A percentile compares a stretch with the other conserved stretches of the same genome.
Evolutionary conservation across 768 basidiomycete genomes (phyloP).

Genomic region (Exsudoporus frostii): DNA sequence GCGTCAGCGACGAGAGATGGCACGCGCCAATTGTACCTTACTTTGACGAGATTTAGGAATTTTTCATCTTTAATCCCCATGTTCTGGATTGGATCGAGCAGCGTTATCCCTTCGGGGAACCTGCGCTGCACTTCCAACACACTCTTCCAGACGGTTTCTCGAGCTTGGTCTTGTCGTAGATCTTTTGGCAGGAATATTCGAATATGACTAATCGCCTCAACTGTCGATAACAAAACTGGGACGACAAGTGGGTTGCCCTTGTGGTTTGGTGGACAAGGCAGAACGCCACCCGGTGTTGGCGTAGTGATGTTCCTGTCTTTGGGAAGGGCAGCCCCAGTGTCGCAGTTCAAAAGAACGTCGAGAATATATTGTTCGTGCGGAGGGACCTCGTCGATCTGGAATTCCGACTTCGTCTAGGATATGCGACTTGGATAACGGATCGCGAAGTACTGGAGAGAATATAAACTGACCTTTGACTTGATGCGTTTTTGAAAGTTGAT

Average conservation of each 20-base stretch:
- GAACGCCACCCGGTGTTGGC: conserved; percentile 64
- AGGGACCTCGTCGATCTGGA: conserved; percentile 62
- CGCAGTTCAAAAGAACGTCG: conserved; percentile 85
- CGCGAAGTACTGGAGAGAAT: not conserved
- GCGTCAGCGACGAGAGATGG: not conserved
- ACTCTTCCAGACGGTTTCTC: conserved; percentile 87
- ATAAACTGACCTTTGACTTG: conserved; percentile 63
- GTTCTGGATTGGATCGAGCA: conserved; percentile 89
- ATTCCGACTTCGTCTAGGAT: conserved; percentile 59
- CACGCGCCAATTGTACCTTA: conserved; percentile 28
- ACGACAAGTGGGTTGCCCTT: conserved; percentile 85
- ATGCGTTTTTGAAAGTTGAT: conserved; percentile 88
- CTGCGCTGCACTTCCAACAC: conserved; percentile 87
- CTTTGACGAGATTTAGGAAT: conserved; percentile 83
- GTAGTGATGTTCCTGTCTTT: conserved; percentile 56
- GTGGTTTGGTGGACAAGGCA: conserved; percentile 67
- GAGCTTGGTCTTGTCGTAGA: conserved; percentile 65
- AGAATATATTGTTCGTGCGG: conserved; percentile 91
- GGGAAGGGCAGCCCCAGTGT: conserved; percentile 54
- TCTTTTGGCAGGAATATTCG: conserved; percentile 91
- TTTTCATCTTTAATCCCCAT: conserved; percentile 96
- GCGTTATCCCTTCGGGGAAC: conserved; percentile 81
- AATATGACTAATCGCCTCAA: conserved; percentile 83
- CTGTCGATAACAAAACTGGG: conserved; percentile 81
- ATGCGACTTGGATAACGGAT: not conserved